A percentile compares a stretch with the other conserved stretches of the same genome.
These are phyloP conservation scores for Caryopteris hybrid DNA, from an alignment of 305 asterid genomes.

Conservation along the genomic window DNA sequence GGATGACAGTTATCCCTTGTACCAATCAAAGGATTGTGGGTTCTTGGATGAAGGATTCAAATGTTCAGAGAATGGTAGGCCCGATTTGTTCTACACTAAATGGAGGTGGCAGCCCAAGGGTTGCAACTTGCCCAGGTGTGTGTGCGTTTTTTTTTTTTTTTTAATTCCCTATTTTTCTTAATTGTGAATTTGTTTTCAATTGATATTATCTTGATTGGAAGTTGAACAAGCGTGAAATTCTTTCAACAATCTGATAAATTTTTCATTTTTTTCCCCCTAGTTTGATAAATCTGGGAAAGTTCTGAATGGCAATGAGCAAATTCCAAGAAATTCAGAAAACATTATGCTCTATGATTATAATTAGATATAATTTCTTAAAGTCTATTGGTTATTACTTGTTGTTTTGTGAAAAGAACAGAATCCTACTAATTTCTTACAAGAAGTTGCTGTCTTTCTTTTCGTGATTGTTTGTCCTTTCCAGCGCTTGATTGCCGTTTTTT, in stretches of 20 bases:
- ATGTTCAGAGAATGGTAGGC: constrained; percentile 89
- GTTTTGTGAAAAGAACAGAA: not conserved
- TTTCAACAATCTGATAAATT: not conserved
- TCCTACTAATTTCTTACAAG: not conserved
- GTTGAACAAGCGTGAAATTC: not conserved
- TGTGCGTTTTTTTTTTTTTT: not conserved
- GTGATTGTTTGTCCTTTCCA: not conserved
- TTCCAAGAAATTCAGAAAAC: too few relatives aligned
- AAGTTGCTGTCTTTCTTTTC: not conserved
- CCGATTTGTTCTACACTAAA: constrained; percentile 82
- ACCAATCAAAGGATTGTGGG: constrained; percentile 68
- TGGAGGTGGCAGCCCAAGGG: constrained; percentile 96
- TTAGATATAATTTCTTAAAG: not conserved
- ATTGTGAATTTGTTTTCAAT: not conserved
- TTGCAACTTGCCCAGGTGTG: constrained; percentile 89
- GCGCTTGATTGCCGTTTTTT: not conserved
- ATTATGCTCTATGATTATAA: too few relatives aligned
- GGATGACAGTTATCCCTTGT: constrained; percentile 85
- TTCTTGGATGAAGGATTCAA: constrained; percentile 85
- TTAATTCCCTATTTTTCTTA: not conserved
- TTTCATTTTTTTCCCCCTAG: not conserved
- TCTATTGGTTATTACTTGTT: not conserved
- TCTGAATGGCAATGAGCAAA: not conserved
- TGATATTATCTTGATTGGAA: not conserved
- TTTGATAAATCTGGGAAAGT: not conserved